Base-by-base conservation (phyloP, 2,329 filamentous ascomycete genomes). In the Geosmithia morbida region DNA sequence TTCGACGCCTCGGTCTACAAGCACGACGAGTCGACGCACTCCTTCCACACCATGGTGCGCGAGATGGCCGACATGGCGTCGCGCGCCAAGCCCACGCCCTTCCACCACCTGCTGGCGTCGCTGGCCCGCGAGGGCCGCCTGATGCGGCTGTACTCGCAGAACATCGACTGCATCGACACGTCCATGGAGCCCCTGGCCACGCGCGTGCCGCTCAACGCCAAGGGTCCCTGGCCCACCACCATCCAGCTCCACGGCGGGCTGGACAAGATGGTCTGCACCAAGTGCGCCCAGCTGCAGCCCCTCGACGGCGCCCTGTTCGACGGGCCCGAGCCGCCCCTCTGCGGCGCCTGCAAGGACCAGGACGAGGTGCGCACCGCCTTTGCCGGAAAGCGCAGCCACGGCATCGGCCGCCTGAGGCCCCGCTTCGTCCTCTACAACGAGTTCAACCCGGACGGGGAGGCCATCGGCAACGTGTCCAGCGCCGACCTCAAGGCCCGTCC, bases 1-100 rank as follows among this genome's bases (percentile, higher is more conserved):
- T 98, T 98, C 60, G 92, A 98, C 66, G 92, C 92, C 46, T 94
- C 90, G 7, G 92, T 98, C 47, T 98, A 98, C 70, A 89, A 87
- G 63, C 86, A 95, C 68, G 83, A 94, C 61, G 75, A 77, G 19
- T 86, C 89, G 13, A 97, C 90, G 1, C 82, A 85, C 20, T 87
- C 85, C 11, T 98, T 98, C 62, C 92, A 98, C 64, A 81, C 85
- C 60, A 97, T 98, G 90, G 87, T 98, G 55, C 84, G 89, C 59
- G 83, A 86, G 57, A 76, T 98, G 57, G 87, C 87, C 43, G 74
- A 83, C 49, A 76, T 89, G 67, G 87, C 87, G 19, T 79, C 81
- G 55, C 74, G 74, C 46, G 89, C 90, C 48, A 67, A 81, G 53
- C 88, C 92, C 13, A 96, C 92, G 1, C 72, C 79, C 2, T 98